Base-by-base conservation (phyloP, 2,329 filamentous ascomycete genomes). In the Ceratocystis huliohia region DNA sequence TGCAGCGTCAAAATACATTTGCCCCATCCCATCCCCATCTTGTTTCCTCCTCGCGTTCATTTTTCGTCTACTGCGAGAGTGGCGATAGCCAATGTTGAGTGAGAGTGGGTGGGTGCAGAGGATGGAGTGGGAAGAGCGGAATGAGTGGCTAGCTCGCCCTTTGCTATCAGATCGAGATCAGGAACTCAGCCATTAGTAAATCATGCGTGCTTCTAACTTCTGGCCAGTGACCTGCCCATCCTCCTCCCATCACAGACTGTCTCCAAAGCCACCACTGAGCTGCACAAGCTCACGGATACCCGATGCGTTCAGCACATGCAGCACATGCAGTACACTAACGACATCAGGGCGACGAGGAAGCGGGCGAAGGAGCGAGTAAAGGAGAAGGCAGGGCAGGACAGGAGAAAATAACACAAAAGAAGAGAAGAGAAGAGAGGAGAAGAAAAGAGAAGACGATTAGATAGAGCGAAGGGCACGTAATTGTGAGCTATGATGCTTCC, bases 1-100 rank as follows among this genome's bases (percentile, higher is more conserved):
- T 57, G 53, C 53, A 17, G 53, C 30, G 53, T 57, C 53, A 17
- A 33, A 4, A 57, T 57, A 57, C 53, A 57, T 57, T 57, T 57
- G 53, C 53, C 53, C 53, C 20, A 17, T 15, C 17, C 53, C 53
- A 22, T 3, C 37, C 37, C 10, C 10, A 33, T 41, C 3, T 41
- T 3, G 37, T 41, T 41, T 4, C 37, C 37, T 41, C 25, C 15
- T 57, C 53, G 10, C 10, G 6, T 15, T 57, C 22, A 5, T 3
- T 30, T 30, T 17, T 17, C 5, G 25, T 57, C 15, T 57, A 22
- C 25, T 30, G 53, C 17, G 53, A 28, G 53, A 57, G 53, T 57
- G 53, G 53, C 22, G 25, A 57, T 57, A 8, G 25, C 7, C 22
- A 33, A 22, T 30, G 53, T 33, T 30, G 53, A 13, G 25, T 33